Percentiles rank a stretch among this genome's conserved stretches.
phyloP scores from a whole-genome alignment of 768 basidiomycete genomes.

The Clitopilus hobsonii region DNA sequence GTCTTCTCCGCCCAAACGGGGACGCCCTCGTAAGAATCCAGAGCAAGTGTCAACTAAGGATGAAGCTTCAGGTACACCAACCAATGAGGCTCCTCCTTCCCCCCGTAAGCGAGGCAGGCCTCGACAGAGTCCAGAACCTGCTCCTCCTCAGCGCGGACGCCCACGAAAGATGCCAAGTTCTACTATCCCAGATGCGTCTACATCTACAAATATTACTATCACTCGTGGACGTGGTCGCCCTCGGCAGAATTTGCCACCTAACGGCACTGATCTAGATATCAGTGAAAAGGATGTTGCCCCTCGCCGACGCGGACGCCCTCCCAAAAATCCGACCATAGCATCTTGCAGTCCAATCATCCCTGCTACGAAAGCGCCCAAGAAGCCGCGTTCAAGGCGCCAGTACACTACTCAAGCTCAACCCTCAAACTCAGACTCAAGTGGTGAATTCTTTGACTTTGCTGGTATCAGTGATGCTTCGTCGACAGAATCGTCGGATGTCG shows the following conservation, averaged over 20 bases:
- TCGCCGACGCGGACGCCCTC: constrained; percentile 8
- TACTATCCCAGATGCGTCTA: no score
- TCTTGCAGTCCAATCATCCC: background rate
- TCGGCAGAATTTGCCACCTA: no score
- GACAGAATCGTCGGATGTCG: background rate
- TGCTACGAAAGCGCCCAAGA: background rate
- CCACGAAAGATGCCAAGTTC: constrained; percentile 4
- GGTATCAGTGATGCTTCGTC: constrained; percentile 9
- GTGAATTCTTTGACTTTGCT: constrained; percentile 19
- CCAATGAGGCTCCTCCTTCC: background rate
- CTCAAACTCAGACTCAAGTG: constrained; percentile 10
- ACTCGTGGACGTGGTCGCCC: no score
- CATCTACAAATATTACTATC: no score
- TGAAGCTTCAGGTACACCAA: constrained; percentile 1
- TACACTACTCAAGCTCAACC: constrained; percentile 3
- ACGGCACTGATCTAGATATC: no score
- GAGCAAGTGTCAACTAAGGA: background rate
- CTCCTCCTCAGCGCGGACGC: constrained; percentile 7
- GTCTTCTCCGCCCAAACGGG: constrained; percentile 18
- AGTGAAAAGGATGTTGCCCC: no score
- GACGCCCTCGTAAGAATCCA: constrained; percentile 12
- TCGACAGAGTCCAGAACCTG: background rate
- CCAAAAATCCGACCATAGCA: background rate
- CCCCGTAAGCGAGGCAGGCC: constrained; percentile 1
- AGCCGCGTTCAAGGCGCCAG: background rate